These are phyloP conservation scores for Nemania bipapillata DNA, from an alignment of 2,329 filamentous ascomycete genomes.

Conservation along the genomic window DNA sequence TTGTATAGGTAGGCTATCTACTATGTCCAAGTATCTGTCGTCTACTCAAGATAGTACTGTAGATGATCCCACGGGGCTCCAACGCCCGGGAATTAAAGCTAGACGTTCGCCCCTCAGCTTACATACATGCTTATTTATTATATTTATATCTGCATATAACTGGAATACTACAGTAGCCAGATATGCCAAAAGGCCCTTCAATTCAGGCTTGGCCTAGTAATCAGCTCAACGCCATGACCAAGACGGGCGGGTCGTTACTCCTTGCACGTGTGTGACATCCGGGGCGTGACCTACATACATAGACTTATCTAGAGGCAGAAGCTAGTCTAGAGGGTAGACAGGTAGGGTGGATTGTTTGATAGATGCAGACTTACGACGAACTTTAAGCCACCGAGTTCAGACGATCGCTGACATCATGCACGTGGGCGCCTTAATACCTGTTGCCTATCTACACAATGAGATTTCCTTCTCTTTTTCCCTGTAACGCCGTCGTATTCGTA, in stretches of 20 bases:
- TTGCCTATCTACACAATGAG: too few relatives aligned
- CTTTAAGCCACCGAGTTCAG: conserved; percentile 2
- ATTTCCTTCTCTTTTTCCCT: too few relatives aligned
- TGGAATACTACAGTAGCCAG: neutral
- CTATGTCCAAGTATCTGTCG: neutral
- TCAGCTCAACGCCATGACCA: conserved; percentile 5
- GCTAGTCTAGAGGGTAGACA: too few relatives aligned
- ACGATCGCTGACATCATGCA: conserved; percentile 36
- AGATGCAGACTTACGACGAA: neutral
- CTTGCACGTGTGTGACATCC: conserved; percentile 13
- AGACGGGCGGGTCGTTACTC: neutral
- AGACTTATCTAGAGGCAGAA: neutral
- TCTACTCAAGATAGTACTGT: too few relatives aligned
- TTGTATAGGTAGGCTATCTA: neutral
- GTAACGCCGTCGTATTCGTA: neutral
- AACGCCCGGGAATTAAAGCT: neutral
- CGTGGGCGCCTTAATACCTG: neutral
- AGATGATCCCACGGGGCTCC: neutral
- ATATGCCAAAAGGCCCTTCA: conserved; percentile 3
- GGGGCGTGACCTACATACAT: conserved; percentile 6
- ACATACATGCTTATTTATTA: conserved; percentile 13
- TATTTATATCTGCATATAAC: neutral
- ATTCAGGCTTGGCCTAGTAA: conserved; percentile 11
- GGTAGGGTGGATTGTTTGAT: neutral
- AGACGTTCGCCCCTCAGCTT: conserved; percentile 30